Conservation (phyloP, 2,329 filamentous ascomycete genomes). For the Nemania diffusa region DNA sequence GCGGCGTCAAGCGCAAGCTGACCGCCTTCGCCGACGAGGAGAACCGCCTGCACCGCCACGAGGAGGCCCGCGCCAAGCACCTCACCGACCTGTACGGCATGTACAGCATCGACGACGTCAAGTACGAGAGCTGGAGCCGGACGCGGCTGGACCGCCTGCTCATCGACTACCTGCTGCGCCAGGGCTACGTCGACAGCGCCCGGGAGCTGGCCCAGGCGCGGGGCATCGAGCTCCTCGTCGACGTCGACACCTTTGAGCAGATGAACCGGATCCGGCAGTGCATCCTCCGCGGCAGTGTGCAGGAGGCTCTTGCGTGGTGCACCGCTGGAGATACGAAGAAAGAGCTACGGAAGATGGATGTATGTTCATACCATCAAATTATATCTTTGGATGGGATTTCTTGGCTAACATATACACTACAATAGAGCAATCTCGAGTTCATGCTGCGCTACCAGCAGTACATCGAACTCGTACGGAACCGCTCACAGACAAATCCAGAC, state of each 20-base stretch:
- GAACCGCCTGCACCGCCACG: conserved; percentile 76
- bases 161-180: conserved; percentile 90
- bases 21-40: conserved; percentile 82
- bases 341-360: conserved; percentile 86
- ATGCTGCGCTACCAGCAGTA: conserved; percentile 94
- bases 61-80: conserved; percentile 80
- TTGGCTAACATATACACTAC: conserved; percentile 14
- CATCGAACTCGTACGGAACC: conserved; percentile 84
- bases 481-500: conserved; percentile 68
- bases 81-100: conserved; percentile 84
- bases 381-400: background rate
- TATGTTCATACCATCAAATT: conserved; percentile 52
- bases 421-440: conserved; percentile 77
- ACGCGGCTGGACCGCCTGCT: conserved; percentile 83
- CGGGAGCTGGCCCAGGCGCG: conserved; percentile 78
- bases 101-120: conserved; percentile 85
- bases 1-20: conserved; percentile 89
- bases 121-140: conserved; percentile 91
- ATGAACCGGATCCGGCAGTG: conserved; percentile 82
- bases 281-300: conserved; percentile 75
- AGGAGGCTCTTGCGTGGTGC: conserved; percentile 89
- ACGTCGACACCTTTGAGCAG: conserved; percentile 86
- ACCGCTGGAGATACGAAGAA: conserved; percentile 82
- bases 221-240: conserved; percentile 82
- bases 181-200: conserved; percentile 84